Conservation (phyloP, 2,329 filamentous ascomycete genomes). For the Aspergillus calidoustus region DNA sequence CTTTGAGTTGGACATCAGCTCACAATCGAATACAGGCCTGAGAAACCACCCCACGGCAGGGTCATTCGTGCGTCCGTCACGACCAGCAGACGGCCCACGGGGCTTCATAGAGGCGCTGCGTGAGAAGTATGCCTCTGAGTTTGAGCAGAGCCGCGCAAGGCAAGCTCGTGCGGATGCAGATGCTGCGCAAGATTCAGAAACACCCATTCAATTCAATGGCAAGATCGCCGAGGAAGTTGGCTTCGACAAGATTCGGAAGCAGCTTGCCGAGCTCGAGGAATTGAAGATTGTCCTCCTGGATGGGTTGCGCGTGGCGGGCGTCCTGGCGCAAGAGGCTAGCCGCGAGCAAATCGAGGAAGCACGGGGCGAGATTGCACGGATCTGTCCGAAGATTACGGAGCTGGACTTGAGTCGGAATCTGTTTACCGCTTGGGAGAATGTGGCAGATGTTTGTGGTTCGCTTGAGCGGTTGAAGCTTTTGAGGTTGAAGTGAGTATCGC, state of each 20-base stretch:
- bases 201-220: conserved; percentile 71
- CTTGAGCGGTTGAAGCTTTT: conserved; percentile 69
- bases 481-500: conserved; percentile 67
- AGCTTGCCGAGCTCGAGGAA: conserved; percentile 77
- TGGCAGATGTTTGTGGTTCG: conserved; percentile 72
- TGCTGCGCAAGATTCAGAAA: conserved; percentile 35
- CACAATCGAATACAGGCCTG: conserved; percentile 53
- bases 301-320: conserved; percentile 64
- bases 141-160: conserved; percentile 38
- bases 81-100: conserved; percentile 68
- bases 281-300: conserved; percentile 83
- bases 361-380: conserved; percentile 56
- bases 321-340: conserved; percentile 33
- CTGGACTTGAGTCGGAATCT: conserved; percentile 86
- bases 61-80: conserved; percentile 82
- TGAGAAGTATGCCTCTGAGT: conserved; percentile 78
- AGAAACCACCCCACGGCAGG: conserved; percentile 71
- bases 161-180: conserved; percentile 1
- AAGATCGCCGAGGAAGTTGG: conserved; percentile 94
- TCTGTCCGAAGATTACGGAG: conserved; percentile 67
- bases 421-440: conserved; percentile 68
- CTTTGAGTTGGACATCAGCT: conserved; percentile 14
- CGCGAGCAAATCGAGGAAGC: conserved; percentile 30
- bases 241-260: conserved; percentile 86
- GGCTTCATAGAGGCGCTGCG: conserved; percentile 80